Conservation (phyloP, 2,329 filamentous ascomycete genomes). For the Diplodia sapinea region DNA sequence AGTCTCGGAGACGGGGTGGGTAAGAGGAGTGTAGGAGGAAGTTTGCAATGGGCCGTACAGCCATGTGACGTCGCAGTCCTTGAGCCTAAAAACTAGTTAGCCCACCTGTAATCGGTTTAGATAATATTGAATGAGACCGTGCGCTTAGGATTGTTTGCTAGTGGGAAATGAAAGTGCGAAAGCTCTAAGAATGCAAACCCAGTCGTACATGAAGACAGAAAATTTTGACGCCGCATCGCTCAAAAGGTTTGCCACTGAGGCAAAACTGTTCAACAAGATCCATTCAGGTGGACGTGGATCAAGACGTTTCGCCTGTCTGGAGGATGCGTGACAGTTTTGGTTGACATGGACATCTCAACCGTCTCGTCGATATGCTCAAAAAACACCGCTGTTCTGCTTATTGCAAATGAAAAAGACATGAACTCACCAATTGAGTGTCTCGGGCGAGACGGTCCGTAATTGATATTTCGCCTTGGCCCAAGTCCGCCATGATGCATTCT, state of each 20-base stretch:
- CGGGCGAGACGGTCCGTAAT: conserved; percentile 84
- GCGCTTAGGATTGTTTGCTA: neutral
- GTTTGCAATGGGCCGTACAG: conserved; percentile 91
- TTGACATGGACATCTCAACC: neutral
- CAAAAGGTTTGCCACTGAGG: neutral
- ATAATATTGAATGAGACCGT: neutral
- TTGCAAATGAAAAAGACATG: neutral
- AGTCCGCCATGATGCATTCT: conserved; percentile 96
- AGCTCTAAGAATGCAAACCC: neutral
- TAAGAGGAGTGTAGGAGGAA: conserved; percentile 62
- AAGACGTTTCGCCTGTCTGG: neutral
- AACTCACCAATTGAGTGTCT: conserved; percentile 88
- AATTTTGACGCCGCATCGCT: conserved; percentile 17
- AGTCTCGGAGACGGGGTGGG: conserved; percentile 56
- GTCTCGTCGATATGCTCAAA: neutral
- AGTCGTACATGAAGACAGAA: conserved; percentile 28
- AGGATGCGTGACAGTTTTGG: neutral
- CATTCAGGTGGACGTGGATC: neutral
- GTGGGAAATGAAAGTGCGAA: conserved; percentile 1
- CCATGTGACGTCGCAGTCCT: conserved; percentile 97
- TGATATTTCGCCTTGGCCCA: conserved; percentile 94
- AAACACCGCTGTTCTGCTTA: neutral
- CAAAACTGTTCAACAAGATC: neutral
- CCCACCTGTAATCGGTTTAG: conserved; percentile 19
- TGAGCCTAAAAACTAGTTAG: conserved; percentile 70